These are phyloP conservation scores for Fagopyrum homotropicum DNA, from an alignment of 148 eudicot genomes.

Conservation along the genomic window DNA sequence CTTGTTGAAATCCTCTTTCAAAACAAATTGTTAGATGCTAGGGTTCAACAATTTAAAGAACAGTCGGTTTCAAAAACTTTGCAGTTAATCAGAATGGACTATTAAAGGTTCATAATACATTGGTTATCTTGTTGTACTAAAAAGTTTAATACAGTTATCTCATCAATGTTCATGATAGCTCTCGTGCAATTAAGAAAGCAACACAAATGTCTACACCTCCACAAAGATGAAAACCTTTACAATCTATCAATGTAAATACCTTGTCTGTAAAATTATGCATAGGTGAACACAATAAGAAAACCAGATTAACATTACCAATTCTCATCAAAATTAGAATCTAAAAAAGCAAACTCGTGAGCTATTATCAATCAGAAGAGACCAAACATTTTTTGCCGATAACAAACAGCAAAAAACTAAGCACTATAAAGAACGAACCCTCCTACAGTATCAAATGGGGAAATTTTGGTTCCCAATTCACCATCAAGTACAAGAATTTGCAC, in stretches of 20 bases:
- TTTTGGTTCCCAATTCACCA: neutral
- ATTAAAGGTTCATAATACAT: neutral
- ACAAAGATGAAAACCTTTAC: neutral
- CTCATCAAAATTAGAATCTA: neutral
- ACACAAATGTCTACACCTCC: neutral
- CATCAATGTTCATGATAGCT: neutral
- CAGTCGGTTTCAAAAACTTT: neutral
- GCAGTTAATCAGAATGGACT: neutral
- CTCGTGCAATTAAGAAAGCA: neutral
- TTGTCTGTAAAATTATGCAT: neutral
- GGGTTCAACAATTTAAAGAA: neutral
- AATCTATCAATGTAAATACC: neutral
- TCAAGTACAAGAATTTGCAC: neutral
- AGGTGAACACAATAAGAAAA: neutral
- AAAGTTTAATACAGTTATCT: neutral
- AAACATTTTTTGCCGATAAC: neutral
- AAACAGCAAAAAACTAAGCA: neutral
- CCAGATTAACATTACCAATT: neutral
- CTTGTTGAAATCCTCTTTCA: neutral
- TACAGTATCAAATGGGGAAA: neutral
- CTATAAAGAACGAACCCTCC: neutral
- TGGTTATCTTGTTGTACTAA: neutral
- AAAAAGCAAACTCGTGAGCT: neutral
- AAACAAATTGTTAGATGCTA: neutral
- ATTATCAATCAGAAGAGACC: neutral